A percentile compares a stretch with the other conserved stretches of the same genome.
Conservation (phyloP, 2,329 filamentous ascomycete genomes). For the Trichoderma koningii region DNA sequence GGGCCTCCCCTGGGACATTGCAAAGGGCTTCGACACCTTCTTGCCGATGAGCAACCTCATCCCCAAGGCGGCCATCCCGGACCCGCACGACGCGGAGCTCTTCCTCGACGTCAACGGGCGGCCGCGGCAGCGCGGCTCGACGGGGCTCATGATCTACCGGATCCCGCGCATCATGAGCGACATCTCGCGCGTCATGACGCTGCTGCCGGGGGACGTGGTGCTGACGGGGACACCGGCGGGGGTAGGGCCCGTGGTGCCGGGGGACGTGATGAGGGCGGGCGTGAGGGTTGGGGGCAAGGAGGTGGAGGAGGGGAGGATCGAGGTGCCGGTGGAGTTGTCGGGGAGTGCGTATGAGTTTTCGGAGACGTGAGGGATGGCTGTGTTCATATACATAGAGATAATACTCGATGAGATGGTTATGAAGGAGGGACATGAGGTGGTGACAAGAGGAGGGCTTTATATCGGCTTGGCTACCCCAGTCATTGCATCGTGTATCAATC, state of each 20-base stretch:
- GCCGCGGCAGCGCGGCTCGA: slow-evolving; percentile 79
- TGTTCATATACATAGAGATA: neutral
- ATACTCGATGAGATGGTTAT: neutral
- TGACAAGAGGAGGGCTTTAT: too few species aligned
- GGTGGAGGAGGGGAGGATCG: slow-evolving; percentile 79
- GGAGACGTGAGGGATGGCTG: slow-evolving; percentile 57
- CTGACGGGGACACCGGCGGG: slow-evolving; percentile 98
- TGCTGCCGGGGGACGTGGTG: slow-evolving; percentile 89
- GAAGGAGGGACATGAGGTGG: neutral
- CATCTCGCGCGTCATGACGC: slow-evolving; percentile 91
- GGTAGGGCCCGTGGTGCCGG: slow-evolving; percentile 80
- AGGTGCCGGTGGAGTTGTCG: slow-evolving; percentile 80
- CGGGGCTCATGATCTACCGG: slow-evolving; percentile 90
- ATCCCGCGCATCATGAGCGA: slow-evolving; percentile 87
- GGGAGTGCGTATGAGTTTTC: slow-evolving; percentile 75
- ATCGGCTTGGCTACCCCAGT: too few species aligned
- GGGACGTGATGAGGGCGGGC: slow-evolving; percentile 84
- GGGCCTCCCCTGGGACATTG: slow-evolving; percentile 92
- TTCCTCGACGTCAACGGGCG: slow-evolving; percentile 82
- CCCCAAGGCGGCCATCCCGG: slow-evolving; percentile 73
- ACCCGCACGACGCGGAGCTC: slow-evolving; percentile 87
- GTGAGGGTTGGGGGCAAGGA: slow-evolving; percentile 79
- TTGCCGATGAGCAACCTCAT: slow-evolving; percentile 83
- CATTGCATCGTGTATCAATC: too few species aligned
- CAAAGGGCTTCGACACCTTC: slow-evolving; percentile 98